Base-by-base conservation (phyloP, 768 basidiomycete genomes). In the Amyloporia xantha region DNA sequence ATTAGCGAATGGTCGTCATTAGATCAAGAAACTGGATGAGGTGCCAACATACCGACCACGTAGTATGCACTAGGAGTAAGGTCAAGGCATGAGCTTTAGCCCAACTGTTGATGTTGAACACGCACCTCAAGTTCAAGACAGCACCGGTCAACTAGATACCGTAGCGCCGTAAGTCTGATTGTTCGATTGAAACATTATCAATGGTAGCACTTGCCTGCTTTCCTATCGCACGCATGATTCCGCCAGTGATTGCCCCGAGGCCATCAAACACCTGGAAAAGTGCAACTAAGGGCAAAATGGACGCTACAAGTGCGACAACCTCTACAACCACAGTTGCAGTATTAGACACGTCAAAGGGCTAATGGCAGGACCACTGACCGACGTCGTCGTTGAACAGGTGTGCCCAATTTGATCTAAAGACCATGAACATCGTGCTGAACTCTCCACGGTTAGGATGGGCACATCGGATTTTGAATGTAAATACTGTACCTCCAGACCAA, bases 181-280 rank as follows among this genome's bases (percentile, higher is more conserved):
- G 15, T 7, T 7, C 30, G 30, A 33, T 7, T 33, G 30, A 15
- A 33, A 33, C 9, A 15, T 7, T 7, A 15, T 7, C 9, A 7
- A 15, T 15, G 13, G 21, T 40, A 21, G 40, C 35, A 57, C 63
- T 12, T 45, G 71, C 82, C 67, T 87, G 87, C 64, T 84, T 87
- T 19, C 93, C 93, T 33, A 81, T 70, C 0, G 93, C 86, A 38
- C 95, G 76, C 47, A 98, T 72, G 52, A 96, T 79, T 2, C 93
- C 93, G 5, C 74, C 77, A 0, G 80, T 74, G 4, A 92, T 77
- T 0, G 76, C 82, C 2, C 75, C 62, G 10, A 81, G 71, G 1
- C 84, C 90, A 57, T 99, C 95, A 49, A 93, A 86, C 3, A 95
- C 79, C 65, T 96, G 87, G 72, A 84, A 87, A 23, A 87, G 69